These are phyloP conservation scores for Cerioporus squamosus DNA, from an alignment of 1,284 basidiomycete genomes.

Conservation along the genomic window DNA sequence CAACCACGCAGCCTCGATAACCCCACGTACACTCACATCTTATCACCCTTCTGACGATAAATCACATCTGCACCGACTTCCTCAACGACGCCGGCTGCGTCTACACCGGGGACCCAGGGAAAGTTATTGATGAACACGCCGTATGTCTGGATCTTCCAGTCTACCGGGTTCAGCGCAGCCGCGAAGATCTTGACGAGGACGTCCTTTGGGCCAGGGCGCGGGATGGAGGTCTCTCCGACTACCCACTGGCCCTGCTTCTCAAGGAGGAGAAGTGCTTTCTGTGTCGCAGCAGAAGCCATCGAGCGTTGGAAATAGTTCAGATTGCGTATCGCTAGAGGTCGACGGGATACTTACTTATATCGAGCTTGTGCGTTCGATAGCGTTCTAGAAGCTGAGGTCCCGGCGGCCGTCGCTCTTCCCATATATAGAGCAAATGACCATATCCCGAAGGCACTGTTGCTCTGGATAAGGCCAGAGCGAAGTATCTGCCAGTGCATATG, in stretches of 20 bases:
- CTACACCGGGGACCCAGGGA: conserved; percentile 50
- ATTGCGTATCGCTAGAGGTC: too few relatives aligned
- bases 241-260: conserved; percentile 21
- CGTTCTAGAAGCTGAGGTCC: too few relatives aligned
- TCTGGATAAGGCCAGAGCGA: too few relatives aligned
- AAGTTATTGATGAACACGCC: conserved; percentile 34
- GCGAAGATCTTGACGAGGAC: conserved; percentile 46
- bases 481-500: too few relatives aligned
- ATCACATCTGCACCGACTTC: conserved; percentile 47
- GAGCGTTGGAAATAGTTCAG: too few relatives aligned
- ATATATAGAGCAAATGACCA: too few relatives aligned
- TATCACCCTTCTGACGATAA: conserved; percentile 49
- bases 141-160: conserved; percentile 41
- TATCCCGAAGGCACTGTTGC: too few relatives aligned
- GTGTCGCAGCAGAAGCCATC: conserved; percentile 2
- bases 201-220: conserved; percentile 42
- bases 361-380: too few relatives aligned
- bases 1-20: too few relatives aligned
- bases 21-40: conserved; percentile 39
- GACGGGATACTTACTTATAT: too few relatives aligned
- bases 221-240: conserved; percentile 27
- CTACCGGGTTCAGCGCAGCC: conserved; percentile 46
- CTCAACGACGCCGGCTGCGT: conserved; percentile 52
- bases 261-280: conserved; percentile 32
- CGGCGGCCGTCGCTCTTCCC: too few relatives aligned